phyloP scores from a whole-genome alignment of 2,329 filamentous ascomycete genomes.

The Penicillium sp. region DNA sequence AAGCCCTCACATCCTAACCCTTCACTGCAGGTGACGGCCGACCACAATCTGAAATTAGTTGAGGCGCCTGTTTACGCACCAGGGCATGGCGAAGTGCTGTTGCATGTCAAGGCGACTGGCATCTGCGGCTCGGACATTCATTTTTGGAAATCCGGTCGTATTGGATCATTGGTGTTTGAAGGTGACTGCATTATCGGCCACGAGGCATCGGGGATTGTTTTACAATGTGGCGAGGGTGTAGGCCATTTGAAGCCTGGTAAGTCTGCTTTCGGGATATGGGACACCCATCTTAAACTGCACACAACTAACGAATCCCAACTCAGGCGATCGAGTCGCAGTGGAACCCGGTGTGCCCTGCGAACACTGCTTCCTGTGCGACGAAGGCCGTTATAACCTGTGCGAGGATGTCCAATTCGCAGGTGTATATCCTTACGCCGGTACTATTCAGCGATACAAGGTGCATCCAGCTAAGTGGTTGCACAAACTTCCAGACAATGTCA shows the following conservation, averaged over 20 bases:
- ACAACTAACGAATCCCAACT: background rate
- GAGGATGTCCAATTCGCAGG: conserved; percentile 65
- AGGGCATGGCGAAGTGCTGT: conserved; percentile 58
- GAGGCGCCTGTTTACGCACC: conserved; percentile 63
- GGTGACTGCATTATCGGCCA: conserved; percentile 69
- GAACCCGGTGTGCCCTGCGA: conserved; percentile 69
- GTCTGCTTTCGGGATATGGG: background rate
- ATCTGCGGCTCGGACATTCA: conserved; percentile 73
- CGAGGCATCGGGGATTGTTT: conserved; percentile 65
- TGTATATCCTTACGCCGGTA: conserved; percentile 65
- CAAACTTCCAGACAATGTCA: conserved; percentile 59
- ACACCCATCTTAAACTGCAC: background rate
- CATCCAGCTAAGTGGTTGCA: conserved; percentile 66
- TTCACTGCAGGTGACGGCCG: conserved; percentile 63
- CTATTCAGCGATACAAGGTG: conserved; percentile 64
- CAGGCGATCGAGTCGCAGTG: conserved; percentile 67
- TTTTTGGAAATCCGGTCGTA: conserved; percentile 68
- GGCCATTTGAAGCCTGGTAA: conserved; percentile 53
- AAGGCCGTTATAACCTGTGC: conserved; percentile 68
- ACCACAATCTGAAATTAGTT: conserved; percentile 61
- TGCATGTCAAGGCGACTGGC: conserved; percentile 67
- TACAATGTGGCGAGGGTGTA: conserved; percentile 62
- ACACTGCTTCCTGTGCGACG: conserved; percentile 62
- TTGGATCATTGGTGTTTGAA: conserved; percentile 65
- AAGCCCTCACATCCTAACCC: conserved; percentile 50